phyloP scores from a whole-genome alignment of 2,329 filamentous ascomycete genomes.

The Fusarium sulawesiense region DNA sequence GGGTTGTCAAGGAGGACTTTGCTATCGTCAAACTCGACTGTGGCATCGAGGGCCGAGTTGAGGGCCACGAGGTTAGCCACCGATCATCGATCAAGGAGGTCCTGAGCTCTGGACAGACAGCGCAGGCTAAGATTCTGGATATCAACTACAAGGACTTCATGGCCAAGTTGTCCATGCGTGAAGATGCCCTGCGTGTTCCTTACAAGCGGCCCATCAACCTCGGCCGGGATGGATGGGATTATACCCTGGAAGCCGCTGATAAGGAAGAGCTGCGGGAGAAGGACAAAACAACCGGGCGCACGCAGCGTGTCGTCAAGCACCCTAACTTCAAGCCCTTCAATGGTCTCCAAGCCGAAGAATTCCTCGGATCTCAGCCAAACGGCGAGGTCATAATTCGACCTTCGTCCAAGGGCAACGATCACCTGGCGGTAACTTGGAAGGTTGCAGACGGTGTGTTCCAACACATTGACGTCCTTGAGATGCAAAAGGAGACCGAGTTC shows the following conservation, averaged over 20 bases:
- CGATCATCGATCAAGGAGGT: conserved; percentile 77
- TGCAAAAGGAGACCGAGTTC: conserved; percentile 98
- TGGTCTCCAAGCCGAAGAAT: conserved; percentile 91
- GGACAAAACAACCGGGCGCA: conserved; percentile 84
- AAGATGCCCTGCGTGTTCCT: conserved; percentile 80
- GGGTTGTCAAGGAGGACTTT: conserved; percentile 90
- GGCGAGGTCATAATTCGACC: conserved; percentile 96
- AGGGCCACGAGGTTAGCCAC: conserved; percentile 83
- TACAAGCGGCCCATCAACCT: conserved; percentile 77
- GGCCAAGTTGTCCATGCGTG: conserved; percentile 85
- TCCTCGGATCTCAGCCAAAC: conserved; percentile 82
- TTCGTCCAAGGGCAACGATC: conserved; percentile 94
- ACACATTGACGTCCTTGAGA: conserved; percentile 95
- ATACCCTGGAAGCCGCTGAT: conserved; percentile 81
- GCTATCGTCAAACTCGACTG: conserved; percentile 94
- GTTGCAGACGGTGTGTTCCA: conserved; percentile 96
- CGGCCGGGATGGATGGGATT: conserved; percentile 87
- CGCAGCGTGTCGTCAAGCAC: conserved; percentile 96
- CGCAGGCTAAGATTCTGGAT: conserved; percentile 87
- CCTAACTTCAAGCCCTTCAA: conserved; percentile 96
- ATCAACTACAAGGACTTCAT: conserved; percentile 88
- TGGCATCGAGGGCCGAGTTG: conserved; percentile 89
- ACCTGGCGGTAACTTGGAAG: conserved; percentile 98
- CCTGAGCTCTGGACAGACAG: conserved; percentile 83
- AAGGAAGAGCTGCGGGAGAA: conserved; percentile 86